Conservation (phyloP, 495 filamentous ascomycete genomes). For the Daldinia decipiens region DNA sequence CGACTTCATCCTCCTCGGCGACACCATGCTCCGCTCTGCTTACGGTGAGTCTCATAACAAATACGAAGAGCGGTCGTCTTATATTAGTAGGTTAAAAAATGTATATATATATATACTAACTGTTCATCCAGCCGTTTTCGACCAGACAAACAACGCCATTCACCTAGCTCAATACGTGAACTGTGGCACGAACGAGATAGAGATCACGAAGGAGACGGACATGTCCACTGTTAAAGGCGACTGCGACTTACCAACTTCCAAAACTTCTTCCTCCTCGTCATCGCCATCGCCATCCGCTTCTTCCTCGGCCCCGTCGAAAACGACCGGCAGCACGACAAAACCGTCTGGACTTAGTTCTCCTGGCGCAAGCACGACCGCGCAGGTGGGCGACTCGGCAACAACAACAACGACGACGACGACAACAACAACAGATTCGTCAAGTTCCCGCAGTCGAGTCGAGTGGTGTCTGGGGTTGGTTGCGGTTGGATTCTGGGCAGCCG, state of each 20-base stretch:
- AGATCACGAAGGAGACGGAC: conserved; percentile 40
- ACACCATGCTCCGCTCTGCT: conserved; percentile 91
- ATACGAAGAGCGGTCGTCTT: neutral
- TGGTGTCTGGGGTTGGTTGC: conserved; percentile 12
- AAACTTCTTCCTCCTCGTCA: neutral
- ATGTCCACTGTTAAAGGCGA: conserved; percentile 36
- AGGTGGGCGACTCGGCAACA: neutral
- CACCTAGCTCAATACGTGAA: conserved; percentile 59
- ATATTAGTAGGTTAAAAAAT: neutral
- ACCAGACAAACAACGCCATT: conserved; percentile 56
- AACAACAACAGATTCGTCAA: conserved; percentile 8
- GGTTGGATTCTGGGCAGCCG: conserved; percentile 11
- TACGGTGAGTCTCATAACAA: conserved; percentile 65
- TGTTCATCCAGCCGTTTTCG: conserved; percentile 54
- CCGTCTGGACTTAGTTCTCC: neutral
- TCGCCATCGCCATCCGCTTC: neutral
- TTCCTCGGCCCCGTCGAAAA: neutral
- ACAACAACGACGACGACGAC: neutral
- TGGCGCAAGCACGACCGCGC: conserved; percentile 10
- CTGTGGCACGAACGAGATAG: conserved; percentile 53
- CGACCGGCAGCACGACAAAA: too few relatives aligned
- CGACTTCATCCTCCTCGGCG: conserved; percentile 76
- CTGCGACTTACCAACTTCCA: conserved; percentile 33
- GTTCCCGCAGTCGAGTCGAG: neutral
- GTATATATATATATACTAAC: too few relatives aligned